Evolutionary conservation across 1,284 basidiomycete genomes (phyloP), one percentile per base, ranked within the genome.

Genomic region (Cutaneotrichosporon arboriforme): DNA sequence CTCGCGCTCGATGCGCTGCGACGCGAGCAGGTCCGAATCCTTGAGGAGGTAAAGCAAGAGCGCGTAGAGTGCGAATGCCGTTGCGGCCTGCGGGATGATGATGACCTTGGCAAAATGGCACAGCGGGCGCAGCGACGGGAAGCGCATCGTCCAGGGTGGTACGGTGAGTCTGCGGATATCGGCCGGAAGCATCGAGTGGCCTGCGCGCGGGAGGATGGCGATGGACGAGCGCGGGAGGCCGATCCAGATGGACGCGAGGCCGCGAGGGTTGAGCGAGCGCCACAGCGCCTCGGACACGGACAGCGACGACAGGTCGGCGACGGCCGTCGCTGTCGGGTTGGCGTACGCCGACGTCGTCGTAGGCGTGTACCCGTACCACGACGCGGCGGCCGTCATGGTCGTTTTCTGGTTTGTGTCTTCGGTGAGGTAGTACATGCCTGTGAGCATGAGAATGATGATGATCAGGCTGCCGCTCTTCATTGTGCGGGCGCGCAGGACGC

Each of bases 41-140:
- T 94, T 94, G 54, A 97, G 78, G 1, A 98, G 80, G 68, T 93
- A 93, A n/a, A 90, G 79, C 13, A 96, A 77, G 18, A 97, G 75
- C 8, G 81, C 79, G 70, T 88, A 97, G 3, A 97, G 79, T 2
- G 82, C 72, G 33, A 81, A 76, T 3, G 87, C 87, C 0, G 91
- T 94, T 2, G 80, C 79, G 2, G 83, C 81, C 66, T 96, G 94
- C 0, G 94, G 94, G 1, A 90, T 71, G 1, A 92, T 77, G 66
- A 96, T 84, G 57, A 91, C 86, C 73, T 88, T 89, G 67, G 87
- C 64, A 35, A 89, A 74, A 83, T 88, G 87, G 44, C 85, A 75
- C 8, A 88, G 62, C 7, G 78, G 75, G 46, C 73, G 68, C 15
- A 77, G 64, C 7, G 75, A 64, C 1, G 76, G 77, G 7, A 77